Evolutionary conservation across 768 basidiomycete species (phyloP).

Genomic region (Hypholoma sublateritium): DNA sequence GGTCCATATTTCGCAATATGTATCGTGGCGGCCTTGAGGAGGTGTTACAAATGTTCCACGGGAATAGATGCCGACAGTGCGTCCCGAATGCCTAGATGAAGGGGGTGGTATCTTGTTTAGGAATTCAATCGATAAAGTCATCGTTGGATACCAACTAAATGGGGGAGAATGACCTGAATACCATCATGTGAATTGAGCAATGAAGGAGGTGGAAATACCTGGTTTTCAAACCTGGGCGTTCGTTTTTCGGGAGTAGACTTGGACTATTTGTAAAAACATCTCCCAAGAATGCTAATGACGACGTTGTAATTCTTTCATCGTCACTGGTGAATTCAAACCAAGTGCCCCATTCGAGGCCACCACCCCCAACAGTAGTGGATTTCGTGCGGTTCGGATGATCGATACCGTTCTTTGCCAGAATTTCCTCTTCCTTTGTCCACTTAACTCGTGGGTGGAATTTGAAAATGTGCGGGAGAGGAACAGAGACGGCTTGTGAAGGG

Average conservation of each 20-base stretch:
- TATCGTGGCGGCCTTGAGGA: constrained; percentile 57
- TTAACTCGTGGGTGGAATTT: constrained; percentile 32
- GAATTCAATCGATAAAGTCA: constrained; percentile 62
- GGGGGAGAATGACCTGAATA: background rate
- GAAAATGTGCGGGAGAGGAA: constrained; percentile 29
- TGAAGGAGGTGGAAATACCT: constrained; percentile 24
- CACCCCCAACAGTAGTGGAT: constrained; percentile 45
- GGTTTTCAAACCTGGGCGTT: constrained; percentile 34
- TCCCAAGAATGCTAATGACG: constrained; percentile 55
- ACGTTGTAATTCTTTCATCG: constrained; percentile 42
- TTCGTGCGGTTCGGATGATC: constrained; percentile 37
- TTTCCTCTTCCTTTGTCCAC: constrained; percentile 40
- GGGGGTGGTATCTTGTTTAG: constrained; percentile 55
- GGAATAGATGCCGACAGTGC: constrained; percentile 60
- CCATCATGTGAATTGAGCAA: background rate
- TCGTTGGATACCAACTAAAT: constrained; percentile 64
- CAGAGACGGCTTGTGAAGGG: constrained; percentile 38
- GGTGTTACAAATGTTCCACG: constrained; percentile 50
- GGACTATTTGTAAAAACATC: constrained; percentile 53
- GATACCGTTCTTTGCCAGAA: constrained; percentile 37
- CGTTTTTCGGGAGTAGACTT: constrained; percentile 43
- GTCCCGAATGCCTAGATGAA: constrained; percentile 37
- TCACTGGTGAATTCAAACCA: constrained; percentile 51
- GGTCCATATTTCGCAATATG: constrained; percentile 64
- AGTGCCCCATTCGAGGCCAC: constrained; percentile 56